phyloP scores from a whole-genome alignment of 2,329 filamentous ascomycete genomes.

The Ceratocystis papillata region DNA sequence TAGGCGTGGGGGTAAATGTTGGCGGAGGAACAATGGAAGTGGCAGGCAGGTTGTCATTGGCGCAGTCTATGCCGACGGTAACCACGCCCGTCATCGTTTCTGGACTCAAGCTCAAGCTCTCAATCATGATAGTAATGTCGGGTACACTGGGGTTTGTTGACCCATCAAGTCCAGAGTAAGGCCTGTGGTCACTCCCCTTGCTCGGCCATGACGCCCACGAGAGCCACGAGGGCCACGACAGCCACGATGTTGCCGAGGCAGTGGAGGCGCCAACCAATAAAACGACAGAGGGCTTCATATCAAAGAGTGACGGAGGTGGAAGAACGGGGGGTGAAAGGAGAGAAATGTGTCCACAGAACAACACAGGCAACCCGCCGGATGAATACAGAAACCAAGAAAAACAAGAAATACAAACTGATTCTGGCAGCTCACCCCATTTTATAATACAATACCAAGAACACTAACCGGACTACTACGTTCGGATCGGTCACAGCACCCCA shows the following conservation, averaged over 20 bases:
- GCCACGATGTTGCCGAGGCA: neutral
- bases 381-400: neutral
- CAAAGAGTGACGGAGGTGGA: neutral
- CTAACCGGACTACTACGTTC: too few species aligned
- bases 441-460: too few species aligned
- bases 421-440: too few species aligned
- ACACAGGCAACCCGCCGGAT: neutral
- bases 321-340: neutral
- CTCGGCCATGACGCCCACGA: neutral
- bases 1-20: neutral
- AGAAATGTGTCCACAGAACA: neutral
- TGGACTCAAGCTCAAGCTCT: neutral
- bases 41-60: too few species aligned
- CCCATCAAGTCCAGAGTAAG: neutral
- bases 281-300: conserved; percentile 1
- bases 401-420: too few species aligned
- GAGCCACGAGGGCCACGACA: neutral
- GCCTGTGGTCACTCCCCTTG: neutral
- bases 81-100: neutral
- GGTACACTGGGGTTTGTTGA: neutral
- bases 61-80: neutral
- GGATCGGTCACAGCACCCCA: too few species aligned
- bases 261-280: neutral
- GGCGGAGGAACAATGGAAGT: neutral
- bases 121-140: neutral